Evolutionary conservation across 495 filamentous ascomycete genomes (phyloP).

Genomic region (Penicillium argentinense): DNA sequence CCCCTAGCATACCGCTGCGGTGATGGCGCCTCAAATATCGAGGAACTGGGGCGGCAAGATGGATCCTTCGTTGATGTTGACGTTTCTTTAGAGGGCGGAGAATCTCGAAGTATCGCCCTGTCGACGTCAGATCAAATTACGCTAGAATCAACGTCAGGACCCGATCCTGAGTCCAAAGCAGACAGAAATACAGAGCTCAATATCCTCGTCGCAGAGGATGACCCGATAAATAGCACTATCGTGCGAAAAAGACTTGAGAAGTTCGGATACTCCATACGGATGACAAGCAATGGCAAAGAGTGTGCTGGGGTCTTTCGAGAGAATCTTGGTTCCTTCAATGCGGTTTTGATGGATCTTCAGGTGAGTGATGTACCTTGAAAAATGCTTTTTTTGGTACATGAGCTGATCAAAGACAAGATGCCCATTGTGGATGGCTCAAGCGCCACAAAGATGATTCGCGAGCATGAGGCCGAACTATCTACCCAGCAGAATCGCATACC

Average conservation of each 20-base stretch:
- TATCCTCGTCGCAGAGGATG: conserved; percentile 82
- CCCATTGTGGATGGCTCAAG: conserved; percentile 83
- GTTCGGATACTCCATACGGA: conserved; percentile 64
- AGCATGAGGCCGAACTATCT: conserved; percentile 57
- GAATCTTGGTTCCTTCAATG: conserved; percentile 60
- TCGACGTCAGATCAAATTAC: background rate
- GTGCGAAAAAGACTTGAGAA: conserved; percentile 78
- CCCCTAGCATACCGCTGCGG: conserved; percentile 16
- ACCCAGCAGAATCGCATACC: conserved; percentile 50
- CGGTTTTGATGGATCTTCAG: conserved; percentile 95
- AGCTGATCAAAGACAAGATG: conserved; percentile 58
- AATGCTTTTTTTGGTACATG: background rate
- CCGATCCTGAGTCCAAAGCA: background rate
- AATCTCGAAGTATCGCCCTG: conserved; percentile 14
- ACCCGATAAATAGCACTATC: conserved; percentile 85
- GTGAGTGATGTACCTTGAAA: conserved; percentile 39
- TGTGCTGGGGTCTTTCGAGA: conserved; percentile 68
- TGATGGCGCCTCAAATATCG: conserved; percentile 1
- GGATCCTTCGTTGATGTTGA: conserved; percentile 12
- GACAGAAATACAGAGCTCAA: conserved; percentile 38
- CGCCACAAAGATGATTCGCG: conserved; percentile 79
- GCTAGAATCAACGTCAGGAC: background rate
- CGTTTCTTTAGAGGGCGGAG: conserved; percentile 11
- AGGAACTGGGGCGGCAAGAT: conserved; percentile 7
- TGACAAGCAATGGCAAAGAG: conserved; percentile 81